These are phyloP conservation scores for Beverwykella pulmonaria DNA, from an alignment of 495 filamentous ascomycete genomes.

Conservation along the genomic window DNA sequence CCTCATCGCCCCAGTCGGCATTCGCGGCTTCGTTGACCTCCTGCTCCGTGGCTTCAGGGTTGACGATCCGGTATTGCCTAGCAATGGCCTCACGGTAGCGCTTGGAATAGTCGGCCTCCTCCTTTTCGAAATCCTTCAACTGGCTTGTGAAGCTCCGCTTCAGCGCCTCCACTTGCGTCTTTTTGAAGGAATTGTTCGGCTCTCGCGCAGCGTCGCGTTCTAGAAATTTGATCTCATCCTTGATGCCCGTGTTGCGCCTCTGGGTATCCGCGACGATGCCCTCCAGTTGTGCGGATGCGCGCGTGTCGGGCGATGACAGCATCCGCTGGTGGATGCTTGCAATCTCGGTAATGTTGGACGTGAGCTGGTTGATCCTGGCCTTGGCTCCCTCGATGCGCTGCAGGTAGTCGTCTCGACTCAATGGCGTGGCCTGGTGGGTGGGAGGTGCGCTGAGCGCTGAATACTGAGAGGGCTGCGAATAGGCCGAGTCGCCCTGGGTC, in stretches of 20 bases:
- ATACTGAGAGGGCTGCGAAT: constrained; percentile 44
- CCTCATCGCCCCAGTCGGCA: constrained; percentile 71
- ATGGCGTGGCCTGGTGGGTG: constrained; percentile 24
- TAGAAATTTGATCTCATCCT: constrained; percentile 67
- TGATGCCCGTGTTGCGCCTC: constrained; percentile 64
- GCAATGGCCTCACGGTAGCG: constrained; percentile 71
- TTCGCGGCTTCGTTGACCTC: constrained; percentile 66
- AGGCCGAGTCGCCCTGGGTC: constrained; percentile 40
- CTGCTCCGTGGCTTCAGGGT: constrained; percentile 67
- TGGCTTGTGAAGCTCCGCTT: constrained; percentile 66
- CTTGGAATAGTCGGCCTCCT: constrained; percentile 66
- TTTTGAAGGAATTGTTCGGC: constrained; percentile 59
- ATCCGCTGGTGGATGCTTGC: constrained; percentile 63
- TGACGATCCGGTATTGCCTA: constrained; percentile 75
- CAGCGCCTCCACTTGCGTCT: constrained; percentile 62
- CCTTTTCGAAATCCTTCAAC: constrained; percentile 63
- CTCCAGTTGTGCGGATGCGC: constrained; percentile 57
- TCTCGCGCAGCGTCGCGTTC: constrained; percentile 65
- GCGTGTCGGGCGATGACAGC: constrained; percentile 56
- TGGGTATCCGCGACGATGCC: constrained; percentile 65
- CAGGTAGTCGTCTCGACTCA: constrained; percentile 60
- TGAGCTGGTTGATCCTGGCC: constrained; percentile 59
- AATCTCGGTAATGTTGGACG: constrained; percentile 58
- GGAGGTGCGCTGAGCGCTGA: constrained; percentile 26
- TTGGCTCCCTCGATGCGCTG: constrained; percentile 60